A percentile compares a stretch with the other conserved stretches of the same genome.
Evolutionary conservation across 2,329 filamentous ascomycete genomes (phyloP).

Genomic region (Arthrinium puccinioides): DNA sequence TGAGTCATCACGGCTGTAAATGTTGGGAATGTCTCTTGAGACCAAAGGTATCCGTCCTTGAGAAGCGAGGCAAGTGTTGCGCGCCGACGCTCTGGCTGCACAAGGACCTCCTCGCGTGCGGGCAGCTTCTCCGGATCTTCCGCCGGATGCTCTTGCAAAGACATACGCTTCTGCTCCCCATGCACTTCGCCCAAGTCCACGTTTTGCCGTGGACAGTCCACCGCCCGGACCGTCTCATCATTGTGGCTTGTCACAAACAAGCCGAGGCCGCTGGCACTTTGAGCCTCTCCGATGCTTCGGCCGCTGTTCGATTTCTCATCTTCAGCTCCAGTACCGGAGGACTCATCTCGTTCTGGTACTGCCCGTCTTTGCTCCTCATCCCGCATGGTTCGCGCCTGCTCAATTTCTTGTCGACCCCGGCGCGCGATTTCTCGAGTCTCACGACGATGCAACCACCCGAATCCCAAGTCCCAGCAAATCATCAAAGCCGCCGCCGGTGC

Average conservation of each 20-base stretch:
- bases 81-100: conserved; percentile 6
- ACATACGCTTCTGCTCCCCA: background rate
- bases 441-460: conserved; percentile 55
- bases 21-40: conserved; percentile 64
- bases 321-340: background rate
- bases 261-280: background rate
- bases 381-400: conserved; percentile 32
- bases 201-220: background rate
- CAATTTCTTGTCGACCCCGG: conserved; percentile 42
- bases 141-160: background rate
- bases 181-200: background rate
- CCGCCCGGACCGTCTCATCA: conserved; percentile 1
- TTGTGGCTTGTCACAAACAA: conserved; percentile 8
- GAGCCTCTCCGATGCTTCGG: background rate
- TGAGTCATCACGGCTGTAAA: conserved; percentile 57
- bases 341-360: conserved; percentile 7
- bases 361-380: conserved; percentile 20
- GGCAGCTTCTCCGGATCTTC: conserved; percentile 9
- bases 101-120: background rate
- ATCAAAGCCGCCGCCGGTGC: conserved; percentile 61
- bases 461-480: conserved; percentile 59
- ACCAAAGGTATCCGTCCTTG: conserved; percentile 44
- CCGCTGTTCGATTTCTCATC: background rate
- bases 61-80: conserved; percentile 47
- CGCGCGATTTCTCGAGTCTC: conserved; percentile 57